Evolutionary conservation across 108 stramenopile species (phyloP).

Genomic region (Cyclotella baltica): DNA sequence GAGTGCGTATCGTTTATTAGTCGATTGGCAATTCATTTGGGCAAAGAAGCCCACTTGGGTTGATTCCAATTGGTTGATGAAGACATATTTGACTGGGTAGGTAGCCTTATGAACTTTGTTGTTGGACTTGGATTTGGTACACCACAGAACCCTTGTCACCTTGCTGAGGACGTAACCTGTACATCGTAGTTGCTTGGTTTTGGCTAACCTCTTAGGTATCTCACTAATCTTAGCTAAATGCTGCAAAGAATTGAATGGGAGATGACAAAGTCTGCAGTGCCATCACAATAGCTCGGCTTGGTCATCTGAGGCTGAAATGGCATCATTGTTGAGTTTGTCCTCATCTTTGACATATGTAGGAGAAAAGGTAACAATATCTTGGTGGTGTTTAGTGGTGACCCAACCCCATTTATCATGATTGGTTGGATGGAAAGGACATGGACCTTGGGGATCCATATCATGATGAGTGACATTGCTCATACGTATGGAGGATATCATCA

Average conservation of each 20-base stretch:
- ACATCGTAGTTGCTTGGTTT: conserved; percentile 13
- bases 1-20: neutral
- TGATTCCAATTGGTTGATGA: neutral
- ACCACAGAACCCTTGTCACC: conserved; percentile 1
- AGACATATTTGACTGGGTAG: conserved; percentile 3
- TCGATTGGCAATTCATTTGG: neutral
- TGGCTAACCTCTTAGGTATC: conserved; percentile 12
- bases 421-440: conserved; percentile 27
- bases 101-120: neutral
- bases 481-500: neutral
- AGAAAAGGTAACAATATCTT: conserved; percentile 20
- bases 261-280: conserved; percentile 18
- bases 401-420: no score
- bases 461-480: neutral
- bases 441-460: neutral
- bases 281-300: conserved; percentile 20
- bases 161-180: conserved; percentile 21
- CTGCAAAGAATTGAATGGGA: neutral
- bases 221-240: conserved; percentile 9
- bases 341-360: neutral
- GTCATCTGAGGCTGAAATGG: neutral
- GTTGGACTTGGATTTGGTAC: neutral
- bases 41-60: neutral
- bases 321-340: conserved; percentile 1
- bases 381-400: no score